Evolutionary conservation across 768 basidiomycete genomes (phyloP).

Genomic region (Tricholoma furcatifolium): DNA sequence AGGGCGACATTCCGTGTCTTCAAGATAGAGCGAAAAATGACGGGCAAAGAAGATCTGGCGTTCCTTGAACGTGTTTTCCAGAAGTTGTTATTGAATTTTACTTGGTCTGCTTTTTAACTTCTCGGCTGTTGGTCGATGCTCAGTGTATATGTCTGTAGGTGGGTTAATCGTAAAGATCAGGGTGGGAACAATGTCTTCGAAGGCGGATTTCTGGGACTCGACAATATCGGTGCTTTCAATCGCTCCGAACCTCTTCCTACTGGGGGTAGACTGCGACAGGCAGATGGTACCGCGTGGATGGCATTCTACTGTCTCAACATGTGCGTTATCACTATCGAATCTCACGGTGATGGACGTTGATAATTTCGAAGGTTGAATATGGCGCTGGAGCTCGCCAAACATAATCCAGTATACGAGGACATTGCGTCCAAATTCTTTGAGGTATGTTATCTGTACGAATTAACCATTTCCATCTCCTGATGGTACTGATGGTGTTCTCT

Average conservation of each 20-base stretch:
- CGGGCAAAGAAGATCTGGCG: constrained; percentile 83
- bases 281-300: constrained; percentile 99
- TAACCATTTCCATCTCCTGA: neutral
- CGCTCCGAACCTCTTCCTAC: constrained; percentile 96
- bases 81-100: constrained; percentile 94
- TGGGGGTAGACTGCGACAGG: constrained; percentile 90
- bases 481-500: constrained; percentile 1
- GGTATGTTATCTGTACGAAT: constrained; percentile 33
- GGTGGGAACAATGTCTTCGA: constrained; percentile 97
- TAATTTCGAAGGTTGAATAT: constrained; percentile 77
- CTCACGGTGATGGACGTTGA: neutral
- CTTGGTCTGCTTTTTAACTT: constrained; percentile 57
- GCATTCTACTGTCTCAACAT: constrained; percentile 98
- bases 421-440: constrained; percentile 99
- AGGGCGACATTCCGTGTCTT: constrained; percentile 98
- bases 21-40: constrained; percentile 97
- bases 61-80: constrained; percentile 99
- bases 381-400: constrained; percentile 95
- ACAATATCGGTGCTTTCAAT: constrained; percentile 98
- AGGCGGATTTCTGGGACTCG: constrained; percentile 95
- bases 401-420: constrained; percentile 97
- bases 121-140: neutral
- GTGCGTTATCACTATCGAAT: constrained; percentile 39
- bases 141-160: constrained; percentile 45
- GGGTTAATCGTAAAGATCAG: constrained; percentile 97